Percentiles rank a stretch among this genome's conserved stretches.
These are phyloP conservation scores for Lyophyllum shimeji DNA, from an alignment of 768 basidiomycete species.

Conservation along the genomic window DNA sequence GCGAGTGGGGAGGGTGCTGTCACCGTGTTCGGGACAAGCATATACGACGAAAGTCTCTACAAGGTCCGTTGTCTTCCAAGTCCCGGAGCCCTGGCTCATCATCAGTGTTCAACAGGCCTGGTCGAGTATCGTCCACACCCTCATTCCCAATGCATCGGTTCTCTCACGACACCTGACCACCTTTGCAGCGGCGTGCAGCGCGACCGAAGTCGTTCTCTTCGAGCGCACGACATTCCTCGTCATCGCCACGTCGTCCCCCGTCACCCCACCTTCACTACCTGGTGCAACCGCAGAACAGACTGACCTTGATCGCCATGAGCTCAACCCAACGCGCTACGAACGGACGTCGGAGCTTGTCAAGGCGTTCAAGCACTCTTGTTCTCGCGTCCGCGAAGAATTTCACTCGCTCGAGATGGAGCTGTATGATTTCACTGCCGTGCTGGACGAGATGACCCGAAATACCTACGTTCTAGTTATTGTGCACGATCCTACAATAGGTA, in stretches of 20 bases:
- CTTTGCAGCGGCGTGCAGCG: slow-evolving; percentile 84
- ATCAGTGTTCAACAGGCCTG: slow-evolving; percentile 65
- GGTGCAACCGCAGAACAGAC: slow-evolving; percentile 18
- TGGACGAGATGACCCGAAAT: slow-evolving; percentile 91
- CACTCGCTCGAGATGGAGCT: slow-evolving; percentile 85
- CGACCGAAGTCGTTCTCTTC: slow-evolving; percentile 93
- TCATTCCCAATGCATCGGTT: slow-evolving; percentile 93
- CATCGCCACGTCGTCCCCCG: slow-evolving; percentile 76
- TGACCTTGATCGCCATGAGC: slow-evolving; percentile 37
- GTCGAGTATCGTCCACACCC: slow-evolving; percentile 95
- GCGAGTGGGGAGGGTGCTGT: slow-evolving; percentile 60
- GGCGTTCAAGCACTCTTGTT: slow-evolving; percentile 90
- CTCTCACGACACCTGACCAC: slow-evolving; percentile 85
- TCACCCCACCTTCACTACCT: slow-evolving; percentile 26
- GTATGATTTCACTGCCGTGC: slow-evolving; percentile 80
- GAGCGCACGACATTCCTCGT: slow-evolving; percentile 98
- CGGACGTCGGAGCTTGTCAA: slow-evolving; percentile 93
- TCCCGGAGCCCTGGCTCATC: neutral
- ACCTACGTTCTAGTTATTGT: slow-evolving; percentile 91
- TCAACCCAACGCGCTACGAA: slow-evolving; percentile 76
- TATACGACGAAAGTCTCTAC: slow-evolving; percentile 97
- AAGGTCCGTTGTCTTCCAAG: slow-evolving; percentile 50
- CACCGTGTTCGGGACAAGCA: slow-evolving; percentile 89
- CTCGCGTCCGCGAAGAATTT: slow-evolving; percentile 83
- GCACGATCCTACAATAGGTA: slow-evolving; percentile 88